phyloP scores from a whole-genome alignment of 176 grass and related monocot genomes.

The Triticum turgidum region DNA sequence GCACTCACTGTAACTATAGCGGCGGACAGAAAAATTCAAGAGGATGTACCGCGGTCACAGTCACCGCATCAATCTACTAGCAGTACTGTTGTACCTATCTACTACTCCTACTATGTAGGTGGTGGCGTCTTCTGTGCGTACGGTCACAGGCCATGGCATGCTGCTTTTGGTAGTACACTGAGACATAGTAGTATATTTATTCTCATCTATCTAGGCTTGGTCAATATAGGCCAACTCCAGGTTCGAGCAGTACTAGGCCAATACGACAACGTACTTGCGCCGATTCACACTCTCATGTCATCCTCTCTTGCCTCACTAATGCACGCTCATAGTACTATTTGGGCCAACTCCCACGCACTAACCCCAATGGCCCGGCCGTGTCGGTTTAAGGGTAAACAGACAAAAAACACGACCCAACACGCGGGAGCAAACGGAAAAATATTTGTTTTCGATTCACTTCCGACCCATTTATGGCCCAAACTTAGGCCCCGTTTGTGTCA shows the following conservation, averaged over 20 bases:
- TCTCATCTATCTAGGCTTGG: not conserved
- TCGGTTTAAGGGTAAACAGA: no score
- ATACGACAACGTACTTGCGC: not conserved
- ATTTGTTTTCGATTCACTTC: no score
- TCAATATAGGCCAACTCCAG: not conserved
- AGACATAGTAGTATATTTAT: no score
- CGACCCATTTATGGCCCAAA: no score
- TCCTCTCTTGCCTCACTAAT: no score
- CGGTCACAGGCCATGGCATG: not conserved
- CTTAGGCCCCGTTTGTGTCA: no score
- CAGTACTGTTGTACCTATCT: not conserved
- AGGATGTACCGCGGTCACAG: not conserved
- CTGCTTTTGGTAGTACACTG: not conserved
- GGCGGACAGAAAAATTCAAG: constrained; percentile 1
- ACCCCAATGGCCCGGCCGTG: no score
- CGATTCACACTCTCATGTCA: no score
- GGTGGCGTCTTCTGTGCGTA: not conserved
- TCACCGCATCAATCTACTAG: not conserved
- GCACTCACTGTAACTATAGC: not conserved
- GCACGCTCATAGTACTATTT: no score
- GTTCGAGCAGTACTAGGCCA: not conserved
- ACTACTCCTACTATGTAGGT: not conserved
- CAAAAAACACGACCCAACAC: no score
- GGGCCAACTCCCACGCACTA: no score
- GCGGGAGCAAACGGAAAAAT: no score